phyloP scores from a whole-genome alignment of 495 filamentous ascomycete species.

The Lasiosphaeris hirsuta region DNA sequence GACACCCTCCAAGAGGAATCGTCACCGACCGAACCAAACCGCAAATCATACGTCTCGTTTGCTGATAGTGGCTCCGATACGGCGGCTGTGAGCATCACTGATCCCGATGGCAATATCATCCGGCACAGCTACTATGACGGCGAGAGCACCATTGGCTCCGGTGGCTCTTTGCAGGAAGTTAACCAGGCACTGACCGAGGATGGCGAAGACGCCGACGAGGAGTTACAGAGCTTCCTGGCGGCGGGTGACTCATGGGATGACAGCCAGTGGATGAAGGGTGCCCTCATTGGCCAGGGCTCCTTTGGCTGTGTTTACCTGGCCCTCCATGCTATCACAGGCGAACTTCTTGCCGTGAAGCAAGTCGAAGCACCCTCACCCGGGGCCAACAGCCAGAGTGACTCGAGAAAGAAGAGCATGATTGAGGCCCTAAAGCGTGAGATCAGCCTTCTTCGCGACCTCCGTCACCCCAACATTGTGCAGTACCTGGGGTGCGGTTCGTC shows the following conservation, averaged over 20 bases:
- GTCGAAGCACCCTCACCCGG: constrained; percentile 85
- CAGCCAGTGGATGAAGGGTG: constrained; percentile 98
- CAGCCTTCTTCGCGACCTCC: constrained; percentile 85
- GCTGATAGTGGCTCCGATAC: constrained; percentile 71
- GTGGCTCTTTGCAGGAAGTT: constrained; percentile 54
- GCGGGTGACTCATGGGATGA: constrained; percentile 86
- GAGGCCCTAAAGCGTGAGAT: constrained; percentile 96
- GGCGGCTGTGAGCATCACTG: constrained; percentile 60
- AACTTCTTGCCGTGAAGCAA: constrained; percentile 98
- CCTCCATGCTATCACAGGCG: constrained; percentile 94
- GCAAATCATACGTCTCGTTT: constrained; percentile 96
- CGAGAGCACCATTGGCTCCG: constrained; percentile 63
- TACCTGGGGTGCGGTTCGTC: constrained; percentile 93
- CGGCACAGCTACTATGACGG: constrained; percentile 84
- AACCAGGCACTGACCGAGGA: constrained; percentile 73
- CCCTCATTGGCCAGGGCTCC: constrained; percentile 92
- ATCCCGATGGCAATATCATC: constrained; percentile 65
- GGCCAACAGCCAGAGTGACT: constrained; percentile 74
- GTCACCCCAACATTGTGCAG: constrained; percentile 96
- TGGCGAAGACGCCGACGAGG: constrained; percentile 80
- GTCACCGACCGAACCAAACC: constrained; percentile 79
- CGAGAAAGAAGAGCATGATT: constrained; percentile 95
- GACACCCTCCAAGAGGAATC: constrained; percentile 81
- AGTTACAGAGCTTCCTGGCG: constrained; percentile 75
- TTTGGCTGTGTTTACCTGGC: constrained; percentile 97